phyloP scores from a whole-genome alignment of 2,329 filamentous ascomycete genomes.

The Elsinoe ampelina region DNA sequence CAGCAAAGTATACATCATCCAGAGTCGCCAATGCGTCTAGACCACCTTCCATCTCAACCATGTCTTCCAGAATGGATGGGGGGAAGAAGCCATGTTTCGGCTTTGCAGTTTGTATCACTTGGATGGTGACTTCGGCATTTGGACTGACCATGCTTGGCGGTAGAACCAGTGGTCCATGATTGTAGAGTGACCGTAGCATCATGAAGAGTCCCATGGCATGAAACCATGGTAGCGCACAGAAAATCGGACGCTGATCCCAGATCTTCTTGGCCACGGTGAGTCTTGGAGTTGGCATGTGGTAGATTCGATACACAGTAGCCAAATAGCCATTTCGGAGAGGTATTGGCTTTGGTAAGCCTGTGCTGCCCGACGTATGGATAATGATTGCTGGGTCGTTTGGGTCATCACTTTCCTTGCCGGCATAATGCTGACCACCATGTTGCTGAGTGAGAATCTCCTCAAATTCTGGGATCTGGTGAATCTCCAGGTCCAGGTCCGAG shows the following conservation, averaged over 20 bases:
- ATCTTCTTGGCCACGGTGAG: conserved; percentile 17
- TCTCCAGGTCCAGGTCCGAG: conserved; percentile 5
- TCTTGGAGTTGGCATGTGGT: conserved; percentile 26
- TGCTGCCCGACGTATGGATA: conserved; percentile 37
- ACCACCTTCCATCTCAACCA: conserved; percentile 13
- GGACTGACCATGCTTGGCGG: conserved; percentile 7
- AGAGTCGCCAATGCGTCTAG: conserved; percentile 14
- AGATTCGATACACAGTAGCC: conserved; percentile 31
- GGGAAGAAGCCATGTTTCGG: conserved; percentile 16
- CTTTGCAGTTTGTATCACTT: conserved; percentile 17
- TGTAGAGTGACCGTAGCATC: conserved; percentile 14
- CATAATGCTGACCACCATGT: conserved; percentile 20
- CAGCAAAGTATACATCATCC: conserved; percentile 16
- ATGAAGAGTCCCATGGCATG: conserved; percentile 18
- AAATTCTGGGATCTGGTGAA: conserved; percentile 14
- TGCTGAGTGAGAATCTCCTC: conserved; percentile 12
- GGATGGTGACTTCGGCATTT: conserved; percentile 18
- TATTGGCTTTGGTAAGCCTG: conserved; percentile 37
- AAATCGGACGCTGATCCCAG: conserved; percentile 16
- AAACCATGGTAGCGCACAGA: conserved; percentile 20
- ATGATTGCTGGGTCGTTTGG: conserved; percentile 30
- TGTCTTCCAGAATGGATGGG: conserved; percentile 16
- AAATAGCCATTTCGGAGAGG: conserved; percentile 28
- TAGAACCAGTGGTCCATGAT: conserved; percentile 13
- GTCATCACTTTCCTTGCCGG: conserved; percentile 28